phyloP scores from a whole-genome alignment of 805 yeast genomes.

The Myxozyma geophila region DNA sequence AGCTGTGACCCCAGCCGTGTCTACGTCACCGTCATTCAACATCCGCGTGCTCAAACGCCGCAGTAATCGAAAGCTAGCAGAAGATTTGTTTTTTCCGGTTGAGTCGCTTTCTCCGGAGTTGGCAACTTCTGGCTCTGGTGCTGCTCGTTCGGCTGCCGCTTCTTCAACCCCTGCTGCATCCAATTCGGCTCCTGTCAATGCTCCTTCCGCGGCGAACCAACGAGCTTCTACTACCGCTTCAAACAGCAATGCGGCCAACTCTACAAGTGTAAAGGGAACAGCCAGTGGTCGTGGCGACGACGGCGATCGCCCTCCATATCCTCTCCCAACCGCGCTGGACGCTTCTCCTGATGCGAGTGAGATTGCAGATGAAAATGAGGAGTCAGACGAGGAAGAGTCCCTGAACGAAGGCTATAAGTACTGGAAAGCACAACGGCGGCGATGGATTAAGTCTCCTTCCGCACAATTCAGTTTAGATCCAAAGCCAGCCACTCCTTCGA shows the following conservation, averaged over 20 bases:
- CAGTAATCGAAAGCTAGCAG: constrained; percentile 20
- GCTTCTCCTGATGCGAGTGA: constrained; percentile 2
- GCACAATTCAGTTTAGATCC: constrained; percentile 11
- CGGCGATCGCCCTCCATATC: neutral
- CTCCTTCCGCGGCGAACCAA: constrained; percentile 2
- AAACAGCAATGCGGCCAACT: neutral
- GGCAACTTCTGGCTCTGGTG: neutral
- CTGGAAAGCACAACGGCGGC: constrained; percentile 70
- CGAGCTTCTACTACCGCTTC: neutral
- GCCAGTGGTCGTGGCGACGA: neutral
- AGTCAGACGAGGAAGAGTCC: constrained; percentile 45
- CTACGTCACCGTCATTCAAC: constrained; percentile 20
- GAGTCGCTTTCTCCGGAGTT: neutral
- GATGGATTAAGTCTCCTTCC: constrained; percentile 56
- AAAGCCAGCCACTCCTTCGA: constrained; percentile 24
- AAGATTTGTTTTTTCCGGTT: constrained; percentile 19
- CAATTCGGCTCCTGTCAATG: neutral
- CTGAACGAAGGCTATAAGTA: constrained; percentile 60
- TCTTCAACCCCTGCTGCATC: constrained; percentile 1
- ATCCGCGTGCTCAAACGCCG: constrained; percentile 19
- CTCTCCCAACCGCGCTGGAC: neutral
- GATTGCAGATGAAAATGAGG: constrained; percentile 31
- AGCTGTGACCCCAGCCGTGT: neutral
- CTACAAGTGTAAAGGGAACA: neutral
- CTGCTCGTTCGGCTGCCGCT: neutral